Percentiles rank a stretch among this genome's conserved stretches.
phyloP scores from a whole-genome alignment of 2,329 filamentous ascomycete species.

The Dothideomycetes sp. region DNA sequence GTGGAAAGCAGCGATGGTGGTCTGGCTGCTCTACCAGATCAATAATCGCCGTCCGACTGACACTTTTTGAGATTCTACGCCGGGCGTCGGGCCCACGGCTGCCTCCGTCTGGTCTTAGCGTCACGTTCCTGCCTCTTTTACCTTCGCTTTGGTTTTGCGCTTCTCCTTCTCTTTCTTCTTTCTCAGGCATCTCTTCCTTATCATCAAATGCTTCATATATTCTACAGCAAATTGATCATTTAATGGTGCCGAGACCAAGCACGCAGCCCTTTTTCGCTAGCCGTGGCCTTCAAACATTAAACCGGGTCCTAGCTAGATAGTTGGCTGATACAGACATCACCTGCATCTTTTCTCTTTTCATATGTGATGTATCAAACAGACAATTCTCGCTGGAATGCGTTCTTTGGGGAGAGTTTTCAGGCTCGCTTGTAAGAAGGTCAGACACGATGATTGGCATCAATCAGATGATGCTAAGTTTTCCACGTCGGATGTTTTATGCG shows the following conservation, averaged over 20 bases:
- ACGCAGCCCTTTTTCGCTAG: slow-evolving; percentile 91
- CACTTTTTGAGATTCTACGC: slow-evolving; percentile 15
- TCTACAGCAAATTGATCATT: slow-evolving; percentile 84
- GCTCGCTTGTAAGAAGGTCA: too few species aligned
- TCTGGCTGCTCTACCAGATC: neutral
- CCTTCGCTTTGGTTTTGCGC: slow-evolving; percentile 2
- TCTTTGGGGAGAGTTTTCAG: too few species aligned
- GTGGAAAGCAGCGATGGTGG: slow-evolving; percentile 4
- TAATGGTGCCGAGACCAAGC: slow-evolving; percentile 68
- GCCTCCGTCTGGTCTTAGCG: slow-evolving; percentile 10
- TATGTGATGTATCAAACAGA: too few species aligned
- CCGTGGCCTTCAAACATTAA: slow-evolving; percentile 63
- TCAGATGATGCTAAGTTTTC: too few species aligned
- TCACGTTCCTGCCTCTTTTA: slow-evolving; percentile 1
- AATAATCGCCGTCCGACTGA: neutral
- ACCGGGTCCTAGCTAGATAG: slow-evolving; percentile 95
- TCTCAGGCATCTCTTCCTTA: slow-evolving; percentile 72
- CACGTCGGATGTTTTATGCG: too few species aligned
- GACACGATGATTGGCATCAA: too few species aligned
- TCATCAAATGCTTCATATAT: slow-evolving; percentile 67
- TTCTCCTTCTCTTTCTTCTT: slow-evolving; percentile 18
- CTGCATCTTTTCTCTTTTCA: too few species aligned
- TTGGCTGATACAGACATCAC: slow-evolving; percentile 32
- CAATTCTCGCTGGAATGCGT: too few species aligned
- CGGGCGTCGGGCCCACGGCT: too few species aligned